Evolutionary conservation across 176 grass and related monocot genomes (phyloP).

Genomic region (Puccinellia tenuiflora): DNA sequence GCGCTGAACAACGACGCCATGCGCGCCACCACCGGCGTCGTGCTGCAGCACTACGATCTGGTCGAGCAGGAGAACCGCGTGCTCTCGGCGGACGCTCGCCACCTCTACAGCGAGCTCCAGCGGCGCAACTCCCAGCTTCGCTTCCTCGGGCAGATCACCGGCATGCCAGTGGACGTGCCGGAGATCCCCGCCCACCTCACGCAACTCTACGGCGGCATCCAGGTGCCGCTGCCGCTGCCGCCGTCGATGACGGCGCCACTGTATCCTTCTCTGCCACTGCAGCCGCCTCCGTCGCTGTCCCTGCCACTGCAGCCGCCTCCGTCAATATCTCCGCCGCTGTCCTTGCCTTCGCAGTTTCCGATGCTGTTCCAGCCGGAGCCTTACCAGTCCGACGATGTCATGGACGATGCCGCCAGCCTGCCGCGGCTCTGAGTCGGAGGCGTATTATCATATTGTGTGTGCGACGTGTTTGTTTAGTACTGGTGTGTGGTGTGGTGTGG

Average conservation of each 20-base stretch:
- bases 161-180: slow-evolving; percentile 60
- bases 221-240: neutral
- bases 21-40: neutral
- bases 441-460: neutral
- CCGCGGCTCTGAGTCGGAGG: neutral
- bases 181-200: slow-evolving; percentile 43
- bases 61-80: slow-evolving; percentile 63
- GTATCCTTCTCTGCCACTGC: neutral
- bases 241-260: no score
- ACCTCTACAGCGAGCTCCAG: slow-evolving; percentile 43
- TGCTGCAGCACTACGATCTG: slow-evolving; percentile 28
- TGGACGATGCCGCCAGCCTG: neutral
- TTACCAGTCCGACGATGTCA: neutral
- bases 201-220: slow-evolving; percentile 36
- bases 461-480: neutral
- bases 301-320: neutral
- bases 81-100: slow-evolving; percentile 31
- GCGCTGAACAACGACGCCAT: slow-evolving; percentile 33
- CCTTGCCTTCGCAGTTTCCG: no score
- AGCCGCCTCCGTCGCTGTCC: slow-evolving; percentile 4
- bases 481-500: neutral
- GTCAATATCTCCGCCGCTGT: neutral
- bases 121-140: slow-evolving; percentile 44
- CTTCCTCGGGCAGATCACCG: slow-evolving; percentile 29
- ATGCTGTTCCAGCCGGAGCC: slow-evolving; percentile 1